Base-by-base conservation (phyloP, 1,284 basidiomycete genomes). In the Cutaneotrichosporon cyanovorans region DNA sequence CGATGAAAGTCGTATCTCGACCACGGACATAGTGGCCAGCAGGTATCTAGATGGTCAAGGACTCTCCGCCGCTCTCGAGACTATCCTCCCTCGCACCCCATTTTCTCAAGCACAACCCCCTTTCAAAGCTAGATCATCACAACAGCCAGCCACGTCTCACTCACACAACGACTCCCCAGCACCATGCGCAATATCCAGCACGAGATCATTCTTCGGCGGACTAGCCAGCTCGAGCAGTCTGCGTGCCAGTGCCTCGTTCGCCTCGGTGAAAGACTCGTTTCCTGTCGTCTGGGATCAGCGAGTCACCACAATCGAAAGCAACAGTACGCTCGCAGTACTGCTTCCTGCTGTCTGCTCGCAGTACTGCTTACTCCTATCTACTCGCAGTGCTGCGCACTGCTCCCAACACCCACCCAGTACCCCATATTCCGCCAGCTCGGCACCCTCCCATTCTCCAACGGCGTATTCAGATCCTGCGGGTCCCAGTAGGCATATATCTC, bases 141-240 rank as follows among this genome's bases (percentile, higher is more conserved):
- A n/a, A n/a, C n/a, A n/a, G n/a, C n/a, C n/a, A n/a, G n/a, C n/a
- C n/a, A n/a, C n/a, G n/a, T n/a, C n/a, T n/a, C n/a, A n/a, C n/a
- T n/a, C n/a, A 45, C 84, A 61, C 9, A 85, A 71, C 0, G 82
- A 84, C 64, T 84, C 83, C 35, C 83, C 83, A 21, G 78, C 79
- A 20, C 82, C 83, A 63, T 83, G 79, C 9, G 83, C 84, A 21
- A 85, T 79, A 63, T 86, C 81, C 42, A 84, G 68, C 2, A 84
- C 74, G 28, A 62, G 71, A 0, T 63, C 65, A 4, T 71, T 71
- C 11, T 60, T 54, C 45, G 69, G 68, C 31, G 75, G 72, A 21
- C 64, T 53, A 10, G 77, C 77, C 21, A 77, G 75, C 23, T 68
- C 48, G 10, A 78, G 65, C 12, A 83, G 66, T 53, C 76, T 79